A percentile compares a stretch with the other conserved stretches of the same genome.
These are phyloP conservation scores for Trichoderma aggressivum DNA, from an alignment of 2,329 filamentous ascomycete species.

Conservation along the genomic window DNA sequence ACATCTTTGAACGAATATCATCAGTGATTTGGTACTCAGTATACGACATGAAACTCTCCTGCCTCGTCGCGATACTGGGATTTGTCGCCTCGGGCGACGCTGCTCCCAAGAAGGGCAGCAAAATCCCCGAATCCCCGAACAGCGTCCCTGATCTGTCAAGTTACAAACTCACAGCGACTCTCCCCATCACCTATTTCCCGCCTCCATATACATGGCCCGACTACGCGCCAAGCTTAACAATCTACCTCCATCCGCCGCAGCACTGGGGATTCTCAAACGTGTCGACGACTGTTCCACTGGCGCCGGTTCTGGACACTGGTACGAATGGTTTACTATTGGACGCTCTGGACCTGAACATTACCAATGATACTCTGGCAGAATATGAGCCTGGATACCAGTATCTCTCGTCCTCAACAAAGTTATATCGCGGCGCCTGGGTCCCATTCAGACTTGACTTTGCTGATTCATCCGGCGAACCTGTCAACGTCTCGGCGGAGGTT, in stretches of 20 bases:
- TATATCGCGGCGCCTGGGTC: neutral
- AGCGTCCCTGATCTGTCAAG: neutral
- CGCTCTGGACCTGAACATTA: neutral
- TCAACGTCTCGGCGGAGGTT: neutral
- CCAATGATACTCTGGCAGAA: neutral
- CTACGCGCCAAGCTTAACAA: neutral
- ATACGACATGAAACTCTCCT: neutral
- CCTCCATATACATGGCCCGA: neutral
- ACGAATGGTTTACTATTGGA: neutral
- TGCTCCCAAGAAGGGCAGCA: neutral
- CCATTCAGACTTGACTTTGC: neutral
- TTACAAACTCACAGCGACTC: neutral
- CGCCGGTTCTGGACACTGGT: neutral
- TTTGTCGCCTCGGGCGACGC: neutral
- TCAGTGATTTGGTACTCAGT: neutral
- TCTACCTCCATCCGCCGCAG: neutral
- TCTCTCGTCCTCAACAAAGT: neutral
- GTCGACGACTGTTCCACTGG: neutral
- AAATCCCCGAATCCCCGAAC: neutral
- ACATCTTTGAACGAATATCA: neutral
- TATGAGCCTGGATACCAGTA: neutral
- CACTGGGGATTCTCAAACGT: neutral
- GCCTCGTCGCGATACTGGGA: neutral
- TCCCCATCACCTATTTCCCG: neutral
- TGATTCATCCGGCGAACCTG: neutral